A percentile compares a stretch with the other conserved stretches of the same genome.
Conservation (phyloP, 1,139 yeast species). For the Yamadazyma jaroonii region DNA sequence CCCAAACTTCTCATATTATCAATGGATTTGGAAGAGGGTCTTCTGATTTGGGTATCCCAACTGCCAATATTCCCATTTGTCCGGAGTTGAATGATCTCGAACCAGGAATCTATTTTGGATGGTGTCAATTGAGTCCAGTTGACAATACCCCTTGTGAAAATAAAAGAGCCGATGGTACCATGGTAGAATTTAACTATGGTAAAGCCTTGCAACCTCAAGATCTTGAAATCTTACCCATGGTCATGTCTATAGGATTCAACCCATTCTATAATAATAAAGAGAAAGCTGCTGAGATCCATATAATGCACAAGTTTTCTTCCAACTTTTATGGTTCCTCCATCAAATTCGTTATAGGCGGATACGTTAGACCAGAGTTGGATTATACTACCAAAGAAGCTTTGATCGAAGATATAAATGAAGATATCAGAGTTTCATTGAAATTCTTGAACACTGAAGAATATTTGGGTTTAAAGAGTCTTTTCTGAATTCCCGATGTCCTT, state of each 20-base stretch:
- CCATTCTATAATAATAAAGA: slow-evolving; percentile 82
- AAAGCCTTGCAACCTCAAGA: slow-evolving; percentile 34
- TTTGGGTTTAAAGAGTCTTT: not conserved
- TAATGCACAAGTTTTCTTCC: slow-evolving; percentile 65
- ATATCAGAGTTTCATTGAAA: slow-evolving; percentile 64
- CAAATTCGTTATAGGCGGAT: slow-evolving; percentile 73
- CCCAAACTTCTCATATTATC: slow-evolving; percentile 54
- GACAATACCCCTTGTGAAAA: slow-evolving; percentile 9
- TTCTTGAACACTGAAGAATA: slow-evolving; percentile 17
- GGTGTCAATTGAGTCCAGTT: slow-evolving; percentile 42
- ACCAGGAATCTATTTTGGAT: slow-evolving; percentile 92
- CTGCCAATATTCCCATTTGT: slow-evolving; percentile 82
- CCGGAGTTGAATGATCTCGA: slow-evolving; percentile 44
- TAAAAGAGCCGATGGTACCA: slow-evolving; percentile 41
- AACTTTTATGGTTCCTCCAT: slow-evolving; percentile 83
- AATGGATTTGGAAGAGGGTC: slow-evolving; percentile 97
- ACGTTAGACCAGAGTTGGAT: slow-evolving; percentile 85
- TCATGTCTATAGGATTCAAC: slow-evolving; percentile 94
- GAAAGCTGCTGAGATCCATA: slow-evolving; percentile 84
- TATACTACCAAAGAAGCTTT: slow-evolving; percentile 85
- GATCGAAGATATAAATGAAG: slow-evolving; percentile 79
- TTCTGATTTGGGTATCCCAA: slow-evolving; percentile 88
- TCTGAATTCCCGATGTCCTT: not conserved
- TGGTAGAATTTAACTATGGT: slow-evolving; percentile 63
- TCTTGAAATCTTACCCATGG: slow-evolving; percentile 71